phyloP scores from a whole-genome alignment of 2,329 filamentous ascomycete genomes.

The Phaeosphaeria sp. region DNA sequence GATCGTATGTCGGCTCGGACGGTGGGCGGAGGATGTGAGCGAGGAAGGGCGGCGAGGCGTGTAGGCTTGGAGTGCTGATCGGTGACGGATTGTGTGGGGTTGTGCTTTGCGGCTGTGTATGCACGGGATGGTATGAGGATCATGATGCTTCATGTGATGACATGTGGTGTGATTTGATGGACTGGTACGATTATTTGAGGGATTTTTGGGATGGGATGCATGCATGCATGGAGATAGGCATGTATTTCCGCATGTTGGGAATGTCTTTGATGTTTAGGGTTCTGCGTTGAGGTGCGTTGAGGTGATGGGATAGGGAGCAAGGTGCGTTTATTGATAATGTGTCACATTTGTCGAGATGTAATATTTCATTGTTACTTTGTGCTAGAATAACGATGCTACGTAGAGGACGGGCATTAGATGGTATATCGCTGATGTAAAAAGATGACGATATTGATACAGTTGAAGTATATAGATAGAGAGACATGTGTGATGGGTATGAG shows the following conservation, averaged over 20 bases:
- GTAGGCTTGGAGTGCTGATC: too few species aligned
- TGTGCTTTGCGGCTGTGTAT: not conserved
- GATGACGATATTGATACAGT: not conserved
- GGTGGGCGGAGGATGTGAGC: not conserved
- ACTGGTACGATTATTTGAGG: not conserved
- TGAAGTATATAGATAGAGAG: not conserved
- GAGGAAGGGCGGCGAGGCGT: not conserved
- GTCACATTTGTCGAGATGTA: not conserved
- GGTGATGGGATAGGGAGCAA: not conserved
- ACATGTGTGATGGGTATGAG: not conserved
- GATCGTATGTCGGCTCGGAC: not conserved
- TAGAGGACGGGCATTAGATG: not conserved
- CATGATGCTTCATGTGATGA: too few species aligned
- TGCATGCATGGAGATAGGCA: not conserved
- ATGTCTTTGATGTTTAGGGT: not conserved
- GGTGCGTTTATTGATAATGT: not conserved
- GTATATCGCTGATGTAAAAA: not conserved
- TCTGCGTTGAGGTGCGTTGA: too few species aligned
- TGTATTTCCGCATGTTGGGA: not conserved
- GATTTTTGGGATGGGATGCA: not conserved
- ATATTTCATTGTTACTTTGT: not conserved
- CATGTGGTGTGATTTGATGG: not conserved
- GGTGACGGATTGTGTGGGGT: constrained; percentile 1
- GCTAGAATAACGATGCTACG: not conserved
- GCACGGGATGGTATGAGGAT: not conserved